Evolutionary conservation across 73 alveolate genomes (phyloP).

Genomic region (Tetrahymena borealis): DNA sequence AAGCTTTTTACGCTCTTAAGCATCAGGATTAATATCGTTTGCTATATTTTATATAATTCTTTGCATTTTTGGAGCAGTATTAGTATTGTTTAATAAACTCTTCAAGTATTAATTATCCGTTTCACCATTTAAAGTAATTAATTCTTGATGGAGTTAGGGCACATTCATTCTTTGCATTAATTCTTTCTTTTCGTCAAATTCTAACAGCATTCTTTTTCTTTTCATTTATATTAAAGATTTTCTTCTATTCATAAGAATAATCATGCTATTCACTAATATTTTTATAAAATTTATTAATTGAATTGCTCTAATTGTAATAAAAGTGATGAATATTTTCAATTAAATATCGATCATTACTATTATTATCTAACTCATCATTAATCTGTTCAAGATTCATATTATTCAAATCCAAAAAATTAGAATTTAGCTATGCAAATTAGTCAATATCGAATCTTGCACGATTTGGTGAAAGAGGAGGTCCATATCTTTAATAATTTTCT

Average conservation of each 20-base stretch:
- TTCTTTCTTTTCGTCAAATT: background rate
- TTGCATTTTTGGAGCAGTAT: slow-evolving; percentile 35
- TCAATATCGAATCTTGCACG: background rate
- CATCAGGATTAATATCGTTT: slow-evolving; percentile 1
- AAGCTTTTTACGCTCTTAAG: slow-evolving; percentile 18
- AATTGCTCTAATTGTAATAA: too few relatives aligned
- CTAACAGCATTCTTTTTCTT: background rate
- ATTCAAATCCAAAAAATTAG: background rate
- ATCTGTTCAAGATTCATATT: background rate
- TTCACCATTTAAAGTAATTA: background rate
- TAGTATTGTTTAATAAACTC: background rate
- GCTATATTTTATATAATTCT: slow-evolving; percentile 13
- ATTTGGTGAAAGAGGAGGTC: background rate
- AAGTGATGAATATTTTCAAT: too few relatives aligned
- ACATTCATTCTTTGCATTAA: background rate
- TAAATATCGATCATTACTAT: background rate
- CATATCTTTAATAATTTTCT: background rate
- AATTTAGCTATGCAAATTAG: background rate
- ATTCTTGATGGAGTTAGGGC: background rate
- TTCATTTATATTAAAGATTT: background rate
- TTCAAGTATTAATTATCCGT: background rate
- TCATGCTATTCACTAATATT: background rate
- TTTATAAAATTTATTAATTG: too few relatives aligned
- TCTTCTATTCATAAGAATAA: background rate
- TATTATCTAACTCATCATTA: background rate